Percentiles rank a stretch among this genome's conserved stretches.
phyloP scores from a whole-genome alignment of 208 protist species.

The Trypanosomatidae sp. region DNA sequence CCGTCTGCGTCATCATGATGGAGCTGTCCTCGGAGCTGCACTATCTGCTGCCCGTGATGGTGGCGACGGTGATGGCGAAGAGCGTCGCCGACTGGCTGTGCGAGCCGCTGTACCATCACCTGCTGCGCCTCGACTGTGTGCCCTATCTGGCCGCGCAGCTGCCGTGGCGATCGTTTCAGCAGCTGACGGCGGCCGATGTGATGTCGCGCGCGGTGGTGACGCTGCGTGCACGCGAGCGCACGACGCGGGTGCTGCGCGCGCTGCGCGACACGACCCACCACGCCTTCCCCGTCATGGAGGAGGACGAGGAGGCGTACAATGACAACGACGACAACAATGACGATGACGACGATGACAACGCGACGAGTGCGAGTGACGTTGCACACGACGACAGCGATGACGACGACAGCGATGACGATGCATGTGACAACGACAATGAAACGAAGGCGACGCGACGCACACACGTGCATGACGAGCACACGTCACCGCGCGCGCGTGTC shows the following conservation, averaged over 20 bases:
- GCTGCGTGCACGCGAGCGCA: slow-evolving; percentile 40
- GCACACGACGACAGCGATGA: background rate
- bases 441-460: background rate
- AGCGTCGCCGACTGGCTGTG: slow-evolving; percentile 78
- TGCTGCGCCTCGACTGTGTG: slow-evolving; percentile 81
- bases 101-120: slow-evolving; percentile 86
- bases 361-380: background rate
- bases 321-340: background rate
- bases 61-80: slow-evolving; percentile 87
- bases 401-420: background rate
- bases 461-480: background rate
- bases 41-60: slow-evolving; percentile 91
- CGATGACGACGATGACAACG: background rate
- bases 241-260: slow-evolving; percentile 51
- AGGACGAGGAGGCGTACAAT: slow-evolving; percentile 1
- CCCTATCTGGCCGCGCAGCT: slow-evolving; percentile 74
- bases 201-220: slow-evolving; percentile 81
- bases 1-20: slow-evolving; percentile 92
- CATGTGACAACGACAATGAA: background rate
- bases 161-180: slow-evolving; percentile 61
- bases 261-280: slow-evolving; percentile 74
- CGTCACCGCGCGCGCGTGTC: background rate
- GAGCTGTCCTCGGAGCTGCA: slow-evolving; percentile 89
- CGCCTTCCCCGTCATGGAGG: slow-evolving; percentile 85
- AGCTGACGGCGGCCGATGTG: slow-evolving; percentile 78